Evolutionary conservation across 805 yeast species (phyloP).

Genomic region (Kuraishia piskuri): DNA sequence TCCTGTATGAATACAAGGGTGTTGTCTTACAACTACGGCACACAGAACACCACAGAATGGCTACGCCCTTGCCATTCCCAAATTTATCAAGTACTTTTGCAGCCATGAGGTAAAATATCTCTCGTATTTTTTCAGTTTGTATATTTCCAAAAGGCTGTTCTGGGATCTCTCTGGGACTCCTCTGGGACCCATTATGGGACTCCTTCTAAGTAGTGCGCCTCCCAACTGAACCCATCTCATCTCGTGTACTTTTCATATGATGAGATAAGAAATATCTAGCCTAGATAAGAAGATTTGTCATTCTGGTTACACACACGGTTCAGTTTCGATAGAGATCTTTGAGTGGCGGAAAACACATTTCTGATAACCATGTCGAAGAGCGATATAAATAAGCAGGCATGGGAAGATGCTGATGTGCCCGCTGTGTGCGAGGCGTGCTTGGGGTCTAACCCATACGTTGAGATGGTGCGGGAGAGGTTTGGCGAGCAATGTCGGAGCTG

Average conservation of each 20-base stretch:
- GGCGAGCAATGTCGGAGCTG: constrained; percentile 86
- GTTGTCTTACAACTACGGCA: too few species aligned
- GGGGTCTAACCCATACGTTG: constrained; percentile 57
- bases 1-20: too few species aligned
- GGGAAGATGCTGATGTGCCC: constrained; percentile 31
- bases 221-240: not conserved
- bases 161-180: too few species aligned
- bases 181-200: too few species aligned
- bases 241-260: not conserved
- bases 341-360: too few species aligned
- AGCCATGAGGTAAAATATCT: too few species aligned
- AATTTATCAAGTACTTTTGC: too few species aligned
- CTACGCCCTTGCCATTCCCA: too few species aligned
- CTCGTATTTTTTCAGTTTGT: too few species aligned
- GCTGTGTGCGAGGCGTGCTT: constrained; percentile 69
- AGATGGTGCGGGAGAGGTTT: constrained; percentile 57
- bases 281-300: not conserved
- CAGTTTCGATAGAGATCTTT: too few species aligned
- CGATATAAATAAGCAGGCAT: not conserved
- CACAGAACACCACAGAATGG: too few species aligned
- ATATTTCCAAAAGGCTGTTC: too few species aligned
- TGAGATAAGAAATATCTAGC: not conserved
- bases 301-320: not conserved
- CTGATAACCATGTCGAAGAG: not conserved
- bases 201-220: not conserved